These are phyloP conservation scores for Diaporthe citri DNA, from an alignment of 2,329 filamentous ascomycete genomes.

Conservation along the genomic window DNA sequence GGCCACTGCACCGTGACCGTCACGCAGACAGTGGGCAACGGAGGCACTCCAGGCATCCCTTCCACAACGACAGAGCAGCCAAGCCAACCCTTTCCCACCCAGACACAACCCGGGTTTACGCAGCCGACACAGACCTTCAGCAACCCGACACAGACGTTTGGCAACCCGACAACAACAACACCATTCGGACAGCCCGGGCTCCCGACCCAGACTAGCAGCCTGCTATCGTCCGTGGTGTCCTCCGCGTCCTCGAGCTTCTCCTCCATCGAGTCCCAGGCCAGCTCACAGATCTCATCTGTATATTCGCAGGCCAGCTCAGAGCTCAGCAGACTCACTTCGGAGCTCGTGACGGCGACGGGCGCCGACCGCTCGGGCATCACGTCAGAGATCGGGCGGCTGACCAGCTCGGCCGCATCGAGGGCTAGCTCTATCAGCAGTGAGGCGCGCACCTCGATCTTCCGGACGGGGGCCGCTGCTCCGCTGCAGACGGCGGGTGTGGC, in stretches of 20 bases:
- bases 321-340: not conserved
- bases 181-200: not conserved
- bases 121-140: conserved; percentile 4
- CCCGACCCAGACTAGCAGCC: conserved; percentile 7
- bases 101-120: not conserved
- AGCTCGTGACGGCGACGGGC: not conserved
- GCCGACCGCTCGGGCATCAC: not conserved
- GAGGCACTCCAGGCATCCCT: not conserved
- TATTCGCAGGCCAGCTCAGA: conserved; percentile 2
- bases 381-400: not conserved
- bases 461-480: conserved; percentile 7
- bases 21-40: not conserved
- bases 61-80: not conserved
- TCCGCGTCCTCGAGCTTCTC: not conserved
- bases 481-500: conserved; percentile 5
- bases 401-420: conserved; percentile 19
- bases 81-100: not conserved
- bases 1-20: conserved; percentile 24
- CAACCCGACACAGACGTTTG: conserved; percentile 2
- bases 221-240: not conserved
- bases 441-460: conserved; percentile 11
- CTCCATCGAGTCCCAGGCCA: conserved; percentile 5
- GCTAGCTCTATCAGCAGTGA: conserved; percentile 17
- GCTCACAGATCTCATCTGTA: not conserved
- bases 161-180: conserved; percentile 8